phyloP scores from a whole-genome alignment of 2,329 filamentous ascomycete genomes.

The Clarireedia homoeocarpa region DNA sequence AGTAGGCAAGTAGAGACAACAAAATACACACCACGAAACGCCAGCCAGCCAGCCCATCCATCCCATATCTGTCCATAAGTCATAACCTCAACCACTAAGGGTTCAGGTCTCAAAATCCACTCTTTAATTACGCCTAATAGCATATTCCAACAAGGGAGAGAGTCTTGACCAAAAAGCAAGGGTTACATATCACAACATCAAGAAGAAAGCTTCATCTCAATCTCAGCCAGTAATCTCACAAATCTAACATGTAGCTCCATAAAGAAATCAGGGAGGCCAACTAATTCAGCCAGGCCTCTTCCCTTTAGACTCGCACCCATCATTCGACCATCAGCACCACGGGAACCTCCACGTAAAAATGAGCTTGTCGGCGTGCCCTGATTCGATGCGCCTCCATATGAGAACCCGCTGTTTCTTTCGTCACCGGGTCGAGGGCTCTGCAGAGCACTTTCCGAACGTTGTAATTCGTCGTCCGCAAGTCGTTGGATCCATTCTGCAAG shows the following conservation, averaged over 20 bases:
- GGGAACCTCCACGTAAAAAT: constrained; percentile 24
- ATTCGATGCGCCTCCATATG: constrained; percentile 19
- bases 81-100: neutral
- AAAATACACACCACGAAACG: neutral
- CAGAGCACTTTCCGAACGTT: constrained; percentile 30
- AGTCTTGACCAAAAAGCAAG: neutral
- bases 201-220: neutral
- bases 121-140: neutral
- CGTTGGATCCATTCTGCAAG: constrained; percentile 58
- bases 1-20: neutral
- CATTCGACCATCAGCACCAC: constrained; percentile 22
- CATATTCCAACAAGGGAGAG: neutral
- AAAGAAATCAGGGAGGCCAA: constrained; percentile 60
- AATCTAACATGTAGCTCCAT: constrained; percentile 58
- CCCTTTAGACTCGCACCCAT: constrained; percentile 47
- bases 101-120: neutral
- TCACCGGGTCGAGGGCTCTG: constrained; percentile 4
- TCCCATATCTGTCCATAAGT: neutral
- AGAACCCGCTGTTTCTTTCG: constrained; percentile 12
- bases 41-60: neutral
- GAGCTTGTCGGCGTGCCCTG: constrained; percentile 19
- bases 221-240: constrained; percentile 52
- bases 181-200: neutral
- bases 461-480: constrained; percentile 55
- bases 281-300: constrained; percentile 56